phyloP scores from a whole-genome alignment of 768 basidiomycete genomes.

The Brasilioporus rufonigricans region DNA sequence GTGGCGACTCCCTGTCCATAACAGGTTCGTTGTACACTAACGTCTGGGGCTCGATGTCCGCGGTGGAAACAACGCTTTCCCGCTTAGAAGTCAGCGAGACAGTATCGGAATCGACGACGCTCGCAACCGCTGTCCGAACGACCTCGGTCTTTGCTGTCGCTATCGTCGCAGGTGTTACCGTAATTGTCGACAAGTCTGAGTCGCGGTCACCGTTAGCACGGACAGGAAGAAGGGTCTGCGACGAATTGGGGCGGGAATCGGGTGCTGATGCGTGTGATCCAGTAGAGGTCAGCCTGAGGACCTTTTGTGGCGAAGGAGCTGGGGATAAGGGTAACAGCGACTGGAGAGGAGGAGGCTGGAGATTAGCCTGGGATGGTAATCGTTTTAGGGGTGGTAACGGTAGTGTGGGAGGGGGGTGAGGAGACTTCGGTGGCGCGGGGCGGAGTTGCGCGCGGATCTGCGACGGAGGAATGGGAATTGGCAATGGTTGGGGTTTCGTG shows the following conservation, averaged over 20 bases:
- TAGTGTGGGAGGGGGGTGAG: slow-evolving; percentile 15
- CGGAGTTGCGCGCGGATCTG: slow-evolving; percentile 31
- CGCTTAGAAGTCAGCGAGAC: slow-evolving; percentile 18
- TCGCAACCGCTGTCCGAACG: slow-evolving; percentile 51
- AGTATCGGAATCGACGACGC: slow-evolving; percentile 39
- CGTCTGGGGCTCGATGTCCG: slow-evolving; percentile 2
- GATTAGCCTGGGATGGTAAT: slow-evolving; percentile 12
- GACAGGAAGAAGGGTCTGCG: slow-evolving; percentile 18
- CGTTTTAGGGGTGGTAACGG: slow-evolving; percentile 26
- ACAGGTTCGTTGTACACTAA: background rate
- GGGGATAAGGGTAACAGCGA: slow-evolving; percentile 13
- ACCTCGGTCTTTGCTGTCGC: slow-evolving; percentile 47
- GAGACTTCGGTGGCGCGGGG: slow-evolving; percentile 23
- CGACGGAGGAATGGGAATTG: slow-evolving; percentile 25
- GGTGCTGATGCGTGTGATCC: background rate
- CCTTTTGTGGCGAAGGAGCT: slow-evolving; percentile 2
- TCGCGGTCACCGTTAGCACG: slow-evolving; percentile 25
- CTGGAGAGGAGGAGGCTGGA: slow-evolving; percentile 1
- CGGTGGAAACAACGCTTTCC: slow-evolving; percentile 14
- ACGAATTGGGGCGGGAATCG: slow-evolving; percentile 16
- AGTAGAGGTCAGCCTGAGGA: background rate
- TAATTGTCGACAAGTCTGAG: slow-evolving; percentile 38
- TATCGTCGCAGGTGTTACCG: slow-evolving; percentile 43
- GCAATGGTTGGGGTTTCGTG: slow-evolving; percentile 24
- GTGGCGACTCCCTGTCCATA: slow-evolving; percentile 1